Evolutionary conservation across 2,329 filamentous ascomycete genomes (phyloP).

Genomic region (Cytospora schulzeri): DNA sequence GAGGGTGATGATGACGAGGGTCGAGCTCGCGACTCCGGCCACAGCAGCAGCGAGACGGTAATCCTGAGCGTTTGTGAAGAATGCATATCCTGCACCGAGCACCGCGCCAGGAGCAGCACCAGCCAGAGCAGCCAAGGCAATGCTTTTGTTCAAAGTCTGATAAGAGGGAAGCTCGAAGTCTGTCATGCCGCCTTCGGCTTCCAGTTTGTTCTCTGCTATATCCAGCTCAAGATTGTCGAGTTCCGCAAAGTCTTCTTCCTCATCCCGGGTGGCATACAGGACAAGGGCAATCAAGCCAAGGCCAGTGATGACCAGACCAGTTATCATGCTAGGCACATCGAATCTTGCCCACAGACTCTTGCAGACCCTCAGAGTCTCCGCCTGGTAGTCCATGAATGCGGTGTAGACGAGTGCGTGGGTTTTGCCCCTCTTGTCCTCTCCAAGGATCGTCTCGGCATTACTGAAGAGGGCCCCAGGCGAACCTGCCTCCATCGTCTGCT

Average conservation of each 20-base stretch:
- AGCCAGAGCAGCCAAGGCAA: slow-evolving; percentile 42
- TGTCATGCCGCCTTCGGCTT: slow-evolving; percentile 46
- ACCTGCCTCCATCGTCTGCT: slow-evolving; percentile 58
- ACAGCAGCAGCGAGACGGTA: slow-evolving; percentile 45
- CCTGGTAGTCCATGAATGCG: slow-evolving; percentile 74
- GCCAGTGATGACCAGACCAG: slow-evolving; percentile 73
- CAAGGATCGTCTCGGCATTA: slow-evolving; percentile 45
- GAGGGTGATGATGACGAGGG: slow-evolving; percentile 45
- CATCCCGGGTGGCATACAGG: slow-evolving; percentile 68
- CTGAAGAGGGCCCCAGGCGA: slow-evolving; percentile 61
- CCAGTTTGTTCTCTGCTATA: slow-evolving; percentile 59
- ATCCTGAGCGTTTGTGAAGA: slow-evolving; percentile 41
- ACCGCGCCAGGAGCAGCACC: slow-evolving; percentile 40
- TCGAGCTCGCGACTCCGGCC: slow-evolving; percentile 49
- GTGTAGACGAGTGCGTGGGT: slow-evolving; percentile 49
- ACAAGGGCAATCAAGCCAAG: slow-evolving; percentile 69
- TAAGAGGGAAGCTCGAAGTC: slow-evolving; percentile 37
- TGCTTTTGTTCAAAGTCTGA: slow-evolving; percentile 42
- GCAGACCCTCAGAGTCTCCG: slow-evolving; percentile 76
- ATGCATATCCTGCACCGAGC: slow-evolving; percentile 37
- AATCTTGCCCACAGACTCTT: slow-evolving; percentile 90
- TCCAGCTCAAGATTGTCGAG: slow-evolving; percentile 61
- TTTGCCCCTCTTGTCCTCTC: slow-evolving; percentile 38
- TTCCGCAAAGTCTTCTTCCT: slow-evolving; percentile 56
- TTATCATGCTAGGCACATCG: slow-evolving; percentile 81